Percentiles rank a stretch among this genome's conserved stretches.
Evolutionary conservation across 306 rosid species (phyloP).

Genomic region (Ormosia semicastrata): DNA sequence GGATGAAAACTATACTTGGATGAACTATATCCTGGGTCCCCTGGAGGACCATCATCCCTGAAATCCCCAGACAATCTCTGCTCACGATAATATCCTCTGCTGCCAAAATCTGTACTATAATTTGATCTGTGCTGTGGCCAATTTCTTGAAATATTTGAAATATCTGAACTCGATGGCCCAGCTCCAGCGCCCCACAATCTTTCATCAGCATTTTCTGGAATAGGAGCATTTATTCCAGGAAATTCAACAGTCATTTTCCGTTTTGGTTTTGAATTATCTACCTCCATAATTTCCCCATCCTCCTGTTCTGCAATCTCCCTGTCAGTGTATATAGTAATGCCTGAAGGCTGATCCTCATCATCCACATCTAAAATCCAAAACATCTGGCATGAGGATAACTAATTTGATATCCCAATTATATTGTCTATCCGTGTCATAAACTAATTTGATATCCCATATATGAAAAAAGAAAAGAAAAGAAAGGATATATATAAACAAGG

Average conservation of each 20-base stretch:
- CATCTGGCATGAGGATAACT: not conserved
- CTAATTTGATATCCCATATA: not conserved
- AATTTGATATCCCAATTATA: not conserved
- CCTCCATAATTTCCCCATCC: constrained; percentile 86
- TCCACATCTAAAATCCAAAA: constrained; percentile 58
- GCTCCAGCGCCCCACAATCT: constrained; percentile 61
- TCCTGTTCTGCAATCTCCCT: constrained; percentile 68
- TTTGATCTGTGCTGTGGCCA: constrained; percentile 47
- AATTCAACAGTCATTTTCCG: constrained; percentile 68
- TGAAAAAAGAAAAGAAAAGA: not conserved
- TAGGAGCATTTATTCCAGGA: constrained; percentile 90
- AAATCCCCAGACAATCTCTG: constrained; percentile 56
- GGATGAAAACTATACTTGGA: constrained; percentile 56
- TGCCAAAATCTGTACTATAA: constrained; percentile 43
- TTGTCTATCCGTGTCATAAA: not conserved
- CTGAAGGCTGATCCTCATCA: constrained; percentile 88
- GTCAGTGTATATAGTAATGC: constrained; percentile 74
- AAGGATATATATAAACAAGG: not conserved
- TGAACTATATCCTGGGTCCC: constrained; percentile 57
- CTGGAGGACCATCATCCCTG: constrained; percentile 82
- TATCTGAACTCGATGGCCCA: constrained; percentile 44
- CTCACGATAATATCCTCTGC: constrained; percentile 63
- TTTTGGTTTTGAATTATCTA: constrained; percentile 38
- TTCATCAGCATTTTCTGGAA: constrained; percentile 80
- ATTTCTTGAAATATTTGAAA: constrained; percentile 45